A percentile compares a stretch with the other conserved stretches of the same genome.
Conservation (phyloP, 2,329 filamentous ascomycete genomes). For the Xylaria sp. region DNA sequence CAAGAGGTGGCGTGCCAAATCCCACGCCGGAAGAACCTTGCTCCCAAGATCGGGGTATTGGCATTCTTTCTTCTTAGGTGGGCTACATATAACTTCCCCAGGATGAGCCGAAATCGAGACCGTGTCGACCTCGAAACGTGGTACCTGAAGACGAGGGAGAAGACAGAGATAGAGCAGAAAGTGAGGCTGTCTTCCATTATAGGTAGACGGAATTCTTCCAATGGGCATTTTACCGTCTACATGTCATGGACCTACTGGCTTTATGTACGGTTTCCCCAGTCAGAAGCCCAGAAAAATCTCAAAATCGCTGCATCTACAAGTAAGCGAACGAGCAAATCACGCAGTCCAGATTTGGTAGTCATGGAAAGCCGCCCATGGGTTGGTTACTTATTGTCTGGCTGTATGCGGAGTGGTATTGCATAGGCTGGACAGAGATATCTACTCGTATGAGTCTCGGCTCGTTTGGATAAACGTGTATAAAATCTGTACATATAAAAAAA, state of each 20-base stretch:
- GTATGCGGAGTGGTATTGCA: neutral
- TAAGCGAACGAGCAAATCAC: neutral
- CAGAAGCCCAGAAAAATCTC: neutral
- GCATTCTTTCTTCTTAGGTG: neutral
- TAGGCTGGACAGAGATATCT: neutral
- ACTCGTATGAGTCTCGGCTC: neutral
- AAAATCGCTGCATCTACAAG: neutral
- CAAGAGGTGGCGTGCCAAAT: conserved; percentile 7
- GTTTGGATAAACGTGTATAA: neutral
- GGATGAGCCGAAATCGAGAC: conserved; percentile 3
- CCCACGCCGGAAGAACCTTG: conserved; percentile 9
- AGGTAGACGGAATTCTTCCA: neutral
- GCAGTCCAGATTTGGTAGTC: neutral
- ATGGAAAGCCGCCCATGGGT: neutral
- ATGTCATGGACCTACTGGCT: conserved; percentile 2
- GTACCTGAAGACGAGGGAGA: neutral
- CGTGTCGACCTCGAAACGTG: conserved; percentile 1
- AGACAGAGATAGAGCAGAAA: neutral
- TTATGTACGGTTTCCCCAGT: neutral
- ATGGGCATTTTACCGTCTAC: neutral
- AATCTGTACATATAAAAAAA: too few species aligned
- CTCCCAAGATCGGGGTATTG: neutral
- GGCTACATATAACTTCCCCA: neutral
- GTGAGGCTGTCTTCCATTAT: conserved; percentile 6
- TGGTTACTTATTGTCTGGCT: neutral